Evolutionary conservation across 2,329 filamentous ascomycete genomes (phyloP).

Genomic region (Huntiella moniliformis): DNA sequence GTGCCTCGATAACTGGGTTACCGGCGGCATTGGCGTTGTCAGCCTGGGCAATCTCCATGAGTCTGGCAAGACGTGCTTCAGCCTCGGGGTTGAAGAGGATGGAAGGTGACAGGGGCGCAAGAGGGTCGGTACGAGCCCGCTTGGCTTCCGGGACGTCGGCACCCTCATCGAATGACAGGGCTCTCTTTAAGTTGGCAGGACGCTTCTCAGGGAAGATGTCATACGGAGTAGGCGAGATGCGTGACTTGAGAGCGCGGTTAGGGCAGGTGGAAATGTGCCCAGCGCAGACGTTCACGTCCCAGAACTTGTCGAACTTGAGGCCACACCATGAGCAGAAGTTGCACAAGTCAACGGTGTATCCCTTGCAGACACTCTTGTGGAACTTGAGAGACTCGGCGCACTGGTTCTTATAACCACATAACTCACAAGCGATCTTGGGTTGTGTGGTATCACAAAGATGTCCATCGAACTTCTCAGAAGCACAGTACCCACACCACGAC

Average conservation of each 20-base stretch:
- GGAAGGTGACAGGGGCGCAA: too few species aligned
- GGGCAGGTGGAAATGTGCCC: constrained; percentile 10
- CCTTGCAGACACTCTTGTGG: constrained; percentile 13
- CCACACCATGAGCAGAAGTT: constrained; percentile 15
- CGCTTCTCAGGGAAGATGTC: constrained; percentile 6
- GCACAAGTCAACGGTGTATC: constrained; percentile 11
- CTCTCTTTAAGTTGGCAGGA: neutral
- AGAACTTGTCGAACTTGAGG: neutral
- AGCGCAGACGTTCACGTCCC: neutral
- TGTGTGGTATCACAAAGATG: constrained; percentile 12
- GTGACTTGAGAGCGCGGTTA: neutral
- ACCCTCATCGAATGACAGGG: neutral
- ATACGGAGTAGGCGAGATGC: constrained; percentile 6
- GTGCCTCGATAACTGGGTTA: neutral
- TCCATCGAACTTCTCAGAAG: constrained; percentile 10
- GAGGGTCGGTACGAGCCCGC: neutral
- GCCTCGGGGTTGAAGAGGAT: too few species aligned
- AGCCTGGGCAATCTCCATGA: too few species aligned
- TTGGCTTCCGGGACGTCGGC: neutral
- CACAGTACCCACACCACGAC: constrained; percentile 14
- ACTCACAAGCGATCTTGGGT: neutral
- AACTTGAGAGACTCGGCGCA: constrained; percentile 4
- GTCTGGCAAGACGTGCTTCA: too few species aligned
- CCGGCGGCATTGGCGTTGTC: neutral
- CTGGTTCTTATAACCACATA: constrained; percentile 10